These are phyloP conservation scores for Neonectria punicea DNA, from an alignment of 2,329 filamentous ascomycete species.

Conservation along the genomic window DNA sequence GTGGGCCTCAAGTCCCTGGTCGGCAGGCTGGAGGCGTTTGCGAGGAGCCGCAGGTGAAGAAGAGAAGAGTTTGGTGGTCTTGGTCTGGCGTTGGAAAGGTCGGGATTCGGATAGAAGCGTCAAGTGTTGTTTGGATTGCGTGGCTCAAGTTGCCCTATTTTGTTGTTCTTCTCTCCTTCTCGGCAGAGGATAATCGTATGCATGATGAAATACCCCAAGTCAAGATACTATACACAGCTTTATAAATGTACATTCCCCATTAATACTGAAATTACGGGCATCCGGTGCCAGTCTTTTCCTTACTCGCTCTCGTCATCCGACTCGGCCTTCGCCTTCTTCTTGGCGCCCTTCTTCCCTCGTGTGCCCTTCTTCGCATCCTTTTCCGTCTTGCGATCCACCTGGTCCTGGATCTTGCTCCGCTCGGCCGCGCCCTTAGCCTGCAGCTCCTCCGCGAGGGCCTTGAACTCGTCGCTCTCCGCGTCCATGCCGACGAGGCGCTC, in stretches of 20 bases:
- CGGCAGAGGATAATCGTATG: slow-evolving; percentile 14
- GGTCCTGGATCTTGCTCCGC: slow-evolving; percentile 78
- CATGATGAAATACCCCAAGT: slow-evolving; percentile 20
- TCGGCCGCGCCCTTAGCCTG: slow-evolving; percentile 75
- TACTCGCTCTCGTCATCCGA: slow-evolving; percentile 49
- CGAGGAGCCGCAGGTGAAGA: slow-evolving; percentile 48
- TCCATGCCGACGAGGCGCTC: slow-evolving; percentile 91
- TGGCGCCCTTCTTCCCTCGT: slow-evolving; percentile 31
- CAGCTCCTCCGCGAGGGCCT: slow-evolving; percentile 70
- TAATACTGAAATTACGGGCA: not conserved
- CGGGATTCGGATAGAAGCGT: slow-evolving; percentile 6
- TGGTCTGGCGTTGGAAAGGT: slow-evolving; percentile 31
- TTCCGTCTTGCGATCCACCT: slow-evolving; percentile 79
- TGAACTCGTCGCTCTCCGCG: slow-evolving; percentile 77
- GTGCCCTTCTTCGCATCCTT: slow-evolving; percentile 60
- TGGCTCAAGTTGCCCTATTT: slow-evolving; percentile 8
- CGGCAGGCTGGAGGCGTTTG: slow-evolving; percentile 67
- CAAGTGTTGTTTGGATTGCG: slow-evolving; percentile 12
- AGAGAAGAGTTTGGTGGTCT: not conserved
- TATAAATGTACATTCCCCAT: not conserved
- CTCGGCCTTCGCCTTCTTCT: slow-evolving; percentile 51
- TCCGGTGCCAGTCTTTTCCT: not conserved
- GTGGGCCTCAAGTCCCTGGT: slow-evolving; percentile 77
- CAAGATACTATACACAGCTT: slow-evolving; percentile 1
- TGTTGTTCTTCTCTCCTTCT: not conserved